These are phyloP conservation scores for Amylocystis lapponica DNA, from an alignment of 768 basidiomycete genomes.

Conservation along the genomic window DNA sequence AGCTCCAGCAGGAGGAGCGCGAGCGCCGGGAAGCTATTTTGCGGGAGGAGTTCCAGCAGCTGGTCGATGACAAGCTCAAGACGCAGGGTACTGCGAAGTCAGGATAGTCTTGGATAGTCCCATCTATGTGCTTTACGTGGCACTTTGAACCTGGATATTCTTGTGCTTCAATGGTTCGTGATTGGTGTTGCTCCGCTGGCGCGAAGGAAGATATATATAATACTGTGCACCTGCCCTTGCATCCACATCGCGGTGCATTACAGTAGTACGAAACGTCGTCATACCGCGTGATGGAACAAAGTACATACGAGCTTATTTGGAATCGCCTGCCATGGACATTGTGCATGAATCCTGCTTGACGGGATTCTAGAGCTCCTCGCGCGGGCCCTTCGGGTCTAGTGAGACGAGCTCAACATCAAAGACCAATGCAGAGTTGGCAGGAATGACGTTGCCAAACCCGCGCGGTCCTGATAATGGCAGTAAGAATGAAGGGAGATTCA, in stretches of 20 bases:
- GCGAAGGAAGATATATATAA: too few relatives aligned
- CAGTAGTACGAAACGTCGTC: too few relatives aligned
- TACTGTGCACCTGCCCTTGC: too few relatives aligned
- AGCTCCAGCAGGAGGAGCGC: slow-evolving; percentile 91
- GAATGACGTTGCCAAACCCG: slow-evolving; percentile 75
- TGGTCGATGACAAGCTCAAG: slow-evolving; percentile 73
- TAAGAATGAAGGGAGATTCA: not conserved
- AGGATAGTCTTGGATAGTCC: slow-evolving; percentile 1
- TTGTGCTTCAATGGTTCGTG: too few relatives aligned
- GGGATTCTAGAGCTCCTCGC: slow-evolving; percentile 50
- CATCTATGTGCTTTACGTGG: too few relatives aligned
- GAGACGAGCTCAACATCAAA: slow-evolving; percentile 84
- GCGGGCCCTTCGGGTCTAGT: slow-evolving; percentile 41
- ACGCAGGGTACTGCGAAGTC: slow-evolving; percentile 14
- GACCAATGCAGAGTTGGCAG: slow-evolving; percentile 70
- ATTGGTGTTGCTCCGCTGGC: too few relatives aligned
- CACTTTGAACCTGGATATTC: too few relatives aligned
- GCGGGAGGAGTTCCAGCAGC: slow-evolving; percentile 83
- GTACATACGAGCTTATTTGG: not conserved
- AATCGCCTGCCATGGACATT: not conserved
- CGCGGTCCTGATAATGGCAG: slow-evolving; percentile 48
- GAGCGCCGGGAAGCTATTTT: slow-evolving; percentile 86
- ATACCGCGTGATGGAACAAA: too few relatives aligned
- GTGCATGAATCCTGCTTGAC: too few relatives aligned
- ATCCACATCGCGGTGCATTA: too few relatives aligned